A percentile compares a stretch with the other conserved stretches of the same genome.
These are phyloP conservation scores for Fusarium floridanum DNA, from an alignment of 2,329 filamentous ascomycete species.

Conservation along the genomic window DNA sequence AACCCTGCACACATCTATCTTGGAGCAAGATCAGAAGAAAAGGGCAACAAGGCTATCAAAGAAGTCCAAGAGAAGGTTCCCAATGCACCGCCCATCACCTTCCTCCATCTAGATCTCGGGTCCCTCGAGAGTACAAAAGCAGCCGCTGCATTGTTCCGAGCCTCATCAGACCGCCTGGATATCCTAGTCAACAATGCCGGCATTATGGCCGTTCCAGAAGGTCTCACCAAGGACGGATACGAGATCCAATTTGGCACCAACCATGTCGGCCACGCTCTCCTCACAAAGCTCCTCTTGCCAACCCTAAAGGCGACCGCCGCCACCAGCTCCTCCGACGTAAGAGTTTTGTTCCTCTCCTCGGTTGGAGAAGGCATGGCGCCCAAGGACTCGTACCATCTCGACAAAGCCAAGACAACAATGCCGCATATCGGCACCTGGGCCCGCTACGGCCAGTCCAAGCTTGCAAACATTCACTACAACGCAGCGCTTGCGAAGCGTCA, in stretches of 20 bases:
- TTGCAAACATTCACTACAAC: conserved; percentile 2
- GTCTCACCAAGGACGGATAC: conserved; percentile 54
- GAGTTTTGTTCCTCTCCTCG: conserved; percentile 48
- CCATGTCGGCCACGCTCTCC: conserved; percentile 62
- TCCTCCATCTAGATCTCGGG: conserved; percentile 60
- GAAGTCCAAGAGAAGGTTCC: conserved; percentile 50
- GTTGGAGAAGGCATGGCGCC: conserved; percentile 36
- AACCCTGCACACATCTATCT: conserved; percentile 22
- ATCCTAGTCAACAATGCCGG: not conserved
- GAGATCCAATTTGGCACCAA: conserved; percentile 64
- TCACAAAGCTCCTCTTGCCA: conserved; percentile 55
- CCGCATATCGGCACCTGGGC: not conserved
- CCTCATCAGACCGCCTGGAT: conserved; percentile 52
- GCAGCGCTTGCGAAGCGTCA: not conserved
- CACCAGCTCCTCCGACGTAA: conserved; percentile 41
- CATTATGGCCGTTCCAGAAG: conserved; percentile 13
- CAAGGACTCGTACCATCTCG: conserved; percentile 45
- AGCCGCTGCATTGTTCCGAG: conserved; percentile 54
- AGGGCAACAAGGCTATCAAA: conserved; percentile 50
- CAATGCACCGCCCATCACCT: conserved; percentile 31
- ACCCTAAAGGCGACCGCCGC: conserved; percentile 45
- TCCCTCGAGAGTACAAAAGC: conserved; percentile 57
- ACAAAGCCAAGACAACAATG: conserved; percentile 39
- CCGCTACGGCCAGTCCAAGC: not conserved
- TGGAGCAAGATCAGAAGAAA: conserved; percentile 51